These are phyloP conservation scores for Boletus rubropictus DNA, from an alignment of 768 basidiomycete species.

Conservation along the genomic window DNA sequence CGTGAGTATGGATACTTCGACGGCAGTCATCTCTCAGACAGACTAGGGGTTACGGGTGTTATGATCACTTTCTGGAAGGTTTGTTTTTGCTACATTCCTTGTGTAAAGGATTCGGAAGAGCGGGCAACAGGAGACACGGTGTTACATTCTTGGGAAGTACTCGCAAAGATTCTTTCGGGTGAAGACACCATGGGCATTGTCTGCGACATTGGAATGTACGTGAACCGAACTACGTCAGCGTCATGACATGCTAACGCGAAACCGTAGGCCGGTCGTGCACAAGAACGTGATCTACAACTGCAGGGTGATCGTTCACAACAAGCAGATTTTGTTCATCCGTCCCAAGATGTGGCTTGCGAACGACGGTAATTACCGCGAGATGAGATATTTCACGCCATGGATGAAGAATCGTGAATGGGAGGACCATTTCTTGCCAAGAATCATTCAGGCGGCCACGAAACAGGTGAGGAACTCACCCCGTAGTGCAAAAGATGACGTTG, in stretches of 20 bases:
- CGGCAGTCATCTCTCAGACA: no score
- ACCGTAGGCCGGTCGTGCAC: conserved; percentile 84
- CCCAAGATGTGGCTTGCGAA: conserved; percentile 99
- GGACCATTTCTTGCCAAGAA: conserved; percentile 86
- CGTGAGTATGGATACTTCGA: conserved; percentile 52
- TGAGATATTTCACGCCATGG: conserved; percentile 94
- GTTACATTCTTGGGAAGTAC: conserved; percentile 95
- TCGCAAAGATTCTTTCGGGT: conserved; percentile 81
- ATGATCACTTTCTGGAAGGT: conserved; percentile 98
- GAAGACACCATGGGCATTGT: conserved; percentile 80
- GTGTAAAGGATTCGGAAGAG: neutral
- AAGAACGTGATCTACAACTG: conserved; percentile 99
- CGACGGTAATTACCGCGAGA: conserved; percentile 92
- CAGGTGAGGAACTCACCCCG: conserved; percentile 47
- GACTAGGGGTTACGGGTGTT: conserved; percentile 90
- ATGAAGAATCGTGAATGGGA: conserved; percentile 82
- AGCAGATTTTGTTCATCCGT: conserved; percentile 86
- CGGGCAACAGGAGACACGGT: conserved; percentile 61
- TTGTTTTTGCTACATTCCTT: neutral
- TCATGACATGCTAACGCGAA: conserved; percentile 1
- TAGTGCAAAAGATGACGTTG: neutral
- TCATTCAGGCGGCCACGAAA: conserved; percentile 81
- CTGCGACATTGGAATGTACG: conserved; percentile 95
- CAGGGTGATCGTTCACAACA: conserved; percentile 80
- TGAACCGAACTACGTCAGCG: neutral